Conservation (phyloP, 371 early-diverging fungal genomes). For the Mucor saturninus region DNA sequence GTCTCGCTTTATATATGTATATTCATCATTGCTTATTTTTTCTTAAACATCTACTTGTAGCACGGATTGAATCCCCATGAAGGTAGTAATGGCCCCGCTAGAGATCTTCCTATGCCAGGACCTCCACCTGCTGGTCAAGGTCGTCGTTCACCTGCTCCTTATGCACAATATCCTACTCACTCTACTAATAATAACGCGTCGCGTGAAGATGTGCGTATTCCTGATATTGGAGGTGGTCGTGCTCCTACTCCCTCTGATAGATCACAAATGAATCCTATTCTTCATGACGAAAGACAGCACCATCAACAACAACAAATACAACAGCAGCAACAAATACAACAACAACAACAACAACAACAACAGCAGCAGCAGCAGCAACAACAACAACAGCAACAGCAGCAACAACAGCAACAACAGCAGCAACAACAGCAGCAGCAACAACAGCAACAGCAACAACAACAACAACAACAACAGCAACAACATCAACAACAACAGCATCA, state of each 20-base stretch:
- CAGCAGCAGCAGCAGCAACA: constrained; percentile 24
- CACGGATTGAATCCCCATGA: constrained; percentile 29
- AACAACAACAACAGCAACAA: constrained; percentile 25
- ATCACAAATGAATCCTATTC: constrained; percentile 59
- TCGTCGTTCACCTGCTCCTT: constrained; percentile 43
- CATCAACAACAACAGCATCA: constrained; percentile 25
- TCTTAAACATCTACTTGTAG: neutral
- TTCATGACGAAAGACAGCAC: constrained; percentile 35
- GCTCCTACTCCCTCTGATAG: constrained; percentile 58
- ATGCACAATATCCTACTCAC: constrained; percentile 26
- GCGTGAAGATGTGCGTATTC: constrained; percentile 52
- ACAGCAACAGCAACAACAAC: constrained; percentile 16
- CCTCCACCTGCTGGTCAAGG: constrained; percentile 23
- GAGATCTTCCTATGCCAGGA: constrained; percentile 53
- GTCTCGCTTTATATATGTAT: neutral
- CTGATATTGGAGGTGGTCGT: constrained; percentile 48
- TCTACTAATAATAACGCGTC: neutral
- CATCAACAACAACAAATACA: constrained; percentile 27
- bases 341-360: constrained; percentile 24
- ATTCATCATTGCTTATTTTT: neutral
- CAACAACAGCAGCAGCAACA: constrained; percentile 17
- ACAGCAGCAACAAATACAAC: constrained; percentile 11
- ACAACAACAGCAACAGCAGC: constrained; percentile 24
- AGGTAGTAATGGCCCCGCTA: constrained; percentile 34
- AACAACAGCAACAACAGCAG: constrained; percentile 27